Evolutionary conservation across 2,329 filamentous ascomycete genomes (phyloP).

Genomic region (Penicillium psychrosexuale): DNA sequence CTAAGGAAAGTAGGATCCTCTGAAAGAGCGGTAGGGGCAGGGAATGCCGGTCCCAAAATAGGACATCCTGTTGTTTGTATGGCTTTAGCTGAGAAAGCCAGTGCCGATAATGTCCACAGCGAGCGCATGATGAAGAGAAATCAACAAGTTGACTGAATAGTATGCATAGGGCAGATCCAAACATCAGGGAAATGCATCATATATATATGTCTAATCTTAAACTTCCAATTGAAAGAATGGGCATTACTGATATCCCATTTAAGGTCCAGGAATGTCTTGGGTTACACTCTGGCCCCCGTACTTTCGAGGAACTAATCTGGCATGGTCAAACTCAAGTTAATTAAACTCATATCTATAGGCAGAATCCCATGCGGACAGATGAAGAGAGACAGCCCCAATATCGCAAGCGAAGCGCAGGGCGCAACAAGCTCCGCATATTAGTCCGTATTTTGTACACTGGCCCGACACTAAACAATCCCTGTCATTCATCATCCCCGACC

Average conservation of each 20-base stretch:
- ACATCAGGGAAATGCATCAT: neutral
- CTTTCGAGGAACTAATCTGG: neutral
- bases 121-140: neutral
- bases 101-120: neutral
- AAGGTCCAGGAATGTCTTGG: neutral
- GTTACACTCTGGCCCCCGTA: neutral
- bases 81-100: neutral
- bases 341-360: neutral
- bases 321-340: neutral
- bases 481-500: neutral
- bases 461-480: neutral
- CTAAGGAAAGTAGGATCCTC: neutral
- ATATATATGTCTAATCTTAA: neutral
- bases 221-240: neutral
- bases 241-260: neutral
- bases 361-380: neutral
- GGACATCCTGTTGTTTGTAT: constrained; percentile 1
- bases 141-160: neutral
- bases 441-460: neutral
- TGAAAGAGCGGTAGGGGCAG: constrained; percentile 6
- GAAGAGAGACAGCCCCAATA: neutral
- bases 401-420: neutral
- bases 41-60: constrained; percentile 6
- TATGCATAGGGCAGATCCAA: neutral
- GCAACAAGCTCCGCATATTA: neutral